phyloP scores from a whole-genome alignment of 2,329 filamentous ascomycete species.

The Aspergillus quadrilineatus region DNA sequence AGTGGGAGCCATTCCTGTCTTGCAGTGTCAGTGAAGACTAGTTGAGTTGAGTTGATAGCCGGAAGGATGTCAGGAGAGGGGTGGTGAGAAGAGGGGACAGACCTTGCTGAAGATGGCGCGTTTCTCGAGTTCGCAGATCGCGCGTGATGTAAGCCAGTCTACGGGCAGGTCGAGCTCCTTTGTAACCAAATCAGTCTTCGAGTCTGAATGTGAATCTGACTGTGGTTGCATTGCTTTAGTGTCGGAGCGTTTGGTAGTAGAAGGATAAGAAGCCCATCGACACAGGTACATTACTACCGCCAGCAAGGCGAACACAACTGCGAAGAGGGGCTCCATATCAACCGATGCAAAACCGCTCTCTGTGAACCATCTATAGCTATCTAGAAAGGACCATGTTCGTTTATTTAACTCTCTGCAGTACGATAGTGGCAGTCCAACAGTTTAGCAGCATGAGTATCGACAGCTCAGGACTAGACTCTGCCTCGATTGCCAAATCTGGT shows the following conservation, averaged over 20 bases:
- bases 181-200: constrained; percentile 22
- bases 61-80: background rate
- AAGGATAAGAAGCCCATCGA: background rate
- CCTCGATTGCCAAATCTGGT: constrained; percentile 19
- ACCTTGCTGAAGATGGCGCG: constrained; percentile 53
- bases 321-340: background rate
- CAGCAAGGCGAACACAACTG: constrained; percentile 11
- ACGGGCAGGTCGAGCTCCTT: constrained; percentile 45
- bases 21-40: background rate
- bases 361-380: background rate
- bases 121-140: constrained; percentile 49
- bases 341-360: background rate
- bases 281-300: constrained; percentile 13
- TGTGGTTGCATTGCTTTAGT: background rate
- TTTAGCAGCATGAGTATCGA: background rate
- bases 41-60: background rate
- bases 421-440: background rate
- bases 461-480: background rate
- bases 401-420: background rate
- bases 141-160: constrained; percentile 40
- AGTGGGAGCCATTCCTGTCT: constrained; percentile 38
- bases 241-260: background rate
- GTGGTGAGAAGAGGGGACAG: constrained; percentile 8
- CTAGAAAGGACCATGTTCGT: background rate
- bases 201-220: background rate